Percentiles rank a stretch among this genome's conserved stretches.
These are phyloP conservation scores for Sclerotinia sclerotiorum DNA, from an alignment of 2,329 filamentous ascomycete genomes.

Conservation along the genomic window DNA sequence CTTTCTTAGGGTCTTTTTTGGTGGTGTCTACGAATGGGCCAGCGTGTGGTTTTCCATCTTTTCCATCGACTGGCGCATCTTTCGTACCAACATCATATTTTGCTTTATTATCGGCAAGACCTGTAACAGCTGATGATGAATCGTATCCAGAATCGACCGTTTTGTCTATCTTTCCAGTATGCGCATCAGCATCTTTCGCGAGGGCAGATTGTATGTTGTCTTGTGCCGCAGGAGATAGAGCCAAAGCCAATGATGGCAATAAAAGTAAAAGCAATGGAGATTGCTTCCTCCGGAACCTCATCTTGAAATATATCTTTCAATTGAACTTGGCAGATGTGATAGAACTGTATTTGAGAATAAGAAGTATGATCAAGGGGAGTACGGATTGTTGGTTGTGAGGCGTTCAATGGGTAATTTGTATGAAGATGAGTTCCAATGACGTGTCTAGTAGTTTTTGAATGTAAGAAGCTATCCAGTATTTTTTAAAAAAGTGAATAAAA, in stretches of 20 bases:
- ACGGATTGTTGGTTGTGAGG: neutral
- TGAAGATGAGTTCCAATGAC: neutral
- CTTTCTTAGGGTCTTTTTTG: constrained; percentile 49
- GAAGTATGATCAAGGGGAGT: neutral
- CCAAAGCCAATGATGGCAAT: constrained; percentile 54
- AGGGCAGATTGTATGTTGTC: constrained; percentile 32
- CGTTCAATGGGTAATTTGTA: neutral
- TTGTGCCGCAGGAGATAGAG: constrained; percentile 40
- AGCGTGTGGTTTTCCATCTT: constrained; percentile 88
- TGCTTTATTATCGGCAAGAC: constrained; percentile 37
- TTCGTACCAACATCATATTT: constrained; percentile 56
- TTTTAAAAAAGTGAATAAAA: neutral
- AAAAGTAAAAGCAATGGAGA: constrained; percentile 61
- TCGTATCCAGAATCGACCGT: constrained; percentile 21
- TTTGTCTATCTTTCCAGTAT: constrained; percentile 29
- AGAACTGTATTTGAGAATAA: neutral
- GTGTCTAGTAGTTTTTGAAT: constrained; percentile 6
- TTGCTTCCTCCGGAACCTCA: constrained; percentile 58
- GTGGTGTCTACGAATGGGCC: constrained; percentile 71
- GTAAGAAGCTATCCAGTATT: neutral
- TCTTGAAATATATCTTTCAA: constrained; percentile 41
- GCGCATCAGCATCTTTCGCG: constrained; percentile 30
- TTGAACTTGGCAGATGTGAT: neutral
- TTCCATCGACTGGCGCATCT: constrained; percentile 86
- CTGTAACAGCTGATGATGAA: constrained; percentile 29